These are phyloP conservation scores for Solanum boliviense DNA, from an alignment of 257 asterid species.

Conservation along the genomic window DNA sequence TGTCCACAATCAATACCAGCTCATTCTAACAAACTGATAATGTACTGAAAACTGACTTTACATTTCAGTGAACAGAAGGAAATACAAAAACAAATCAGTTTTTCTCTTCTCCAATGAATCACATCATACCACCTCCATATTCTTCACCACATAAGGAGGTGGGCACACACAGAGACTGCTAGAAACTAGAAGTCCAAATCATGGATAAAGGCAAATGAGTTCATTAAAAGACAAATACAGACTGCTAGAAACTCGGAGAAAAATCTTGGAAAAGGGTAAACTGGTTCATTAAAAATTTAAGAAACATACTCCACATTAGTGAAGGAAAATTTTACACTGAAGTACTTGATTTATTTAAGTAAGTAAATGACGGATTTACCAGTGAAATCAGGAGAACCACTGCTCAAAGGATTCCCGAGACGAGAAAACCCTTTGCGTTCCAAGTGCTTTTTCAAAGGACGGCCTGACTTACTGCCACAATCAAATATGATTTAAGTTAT, in stretches of 20 bases:
- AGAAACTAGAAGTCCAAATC: background rate
- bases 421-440: constrained; percentile 92
- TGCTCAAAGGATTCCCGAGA: constrained; percentile 52
- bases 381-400: constrained; percentile 83
- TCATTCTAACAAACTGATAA: background rate
- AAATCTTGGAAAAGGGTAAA: background rate
- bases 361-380: constrained; percentile 24
- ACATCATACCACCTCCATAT: background rate
- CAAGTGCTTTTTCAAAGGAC: constrained; percentile 73
- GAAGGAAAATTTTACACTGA: background rate
- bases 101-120: background rate
- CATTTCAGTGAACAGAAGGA: background rate
- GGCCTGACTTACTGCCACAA: constrained; percentile 78
- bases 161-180: background rate
- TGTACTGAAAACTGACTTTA: background rate
- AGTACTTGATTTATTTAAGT: background rate
- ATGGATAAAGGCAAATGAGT: background rate
- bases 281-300: background rate
- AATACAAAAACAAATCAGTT: background rate
- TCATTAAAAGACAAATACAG: background rate
- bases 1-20: background rate
- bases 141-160: background rate
- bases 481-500: constrained; percentile 14
- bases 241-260: background rate
- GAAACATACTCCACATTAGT: background rate